Percentiles rank a stretch among this genome's conserved stretches.
phyloP scores from a whole-genome alignment of 2,329 filamentous ascomycete genomes.

The Pezicula radicicola region DNA sequence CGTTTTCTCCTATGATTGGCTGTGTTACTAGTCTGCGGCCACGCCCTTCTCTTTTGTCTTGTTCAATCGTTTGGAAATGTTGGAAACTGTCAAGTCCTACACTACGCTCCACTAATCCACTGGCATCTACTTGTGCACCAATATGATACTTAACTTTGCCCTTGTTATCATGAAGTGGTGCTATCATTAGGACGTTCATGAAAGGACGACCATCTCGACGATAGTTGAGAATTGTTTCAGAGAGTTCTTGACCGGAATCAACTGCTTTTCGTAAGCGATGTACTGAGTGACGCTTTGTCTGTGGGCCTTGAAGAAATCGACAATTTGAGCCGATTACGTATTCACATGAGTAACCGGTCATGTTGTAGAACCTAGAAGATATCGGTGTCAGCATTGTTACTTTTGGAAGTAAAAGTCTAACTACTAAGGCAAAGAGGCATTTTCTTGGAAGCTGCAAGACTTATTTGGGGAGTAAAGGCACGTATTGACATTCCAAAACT shows the following conservation, averaged over 20 bases:
- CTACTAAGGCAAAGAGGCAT: too few species aligned
- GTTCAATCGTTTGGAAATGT: not conserved
- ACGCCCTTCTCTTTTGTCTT: not conserved
- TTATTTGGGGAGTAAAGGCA: too few species aligned
- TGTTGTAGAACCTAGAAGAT: slow-evolving; percentile 62
- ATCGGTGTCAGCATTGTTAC: too few species aligned
- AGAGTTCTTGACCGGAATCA: slow-evolving; percentile 4
- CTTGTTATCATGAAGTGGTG: slow-evolving; percentile 8
- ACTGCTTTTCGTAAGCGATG: slow-evolving; percentile 3
- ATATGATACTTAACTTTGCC: slow-evolving; percentile 12
- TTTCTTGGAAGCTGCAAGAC: too few species aligned
- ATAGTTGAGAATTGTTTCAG: slow-evolving; percentile 12
- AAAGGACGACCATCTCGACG: slow-evolving; percentile 11
- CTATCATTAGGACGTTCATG: slow-evolving; percentile 10
- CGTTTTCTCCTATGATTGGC: slow-evolving; percentile 1
- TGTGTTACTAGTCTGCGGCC: not conserved
- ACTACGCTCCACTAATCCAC: slow-evolving; percentile 6
- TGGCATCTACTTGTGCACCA: slow-evolving; percentile 12
- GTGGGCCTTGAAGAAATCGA: slow-evolving; percentile 83
- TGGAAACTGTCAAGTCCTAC: slow-evolving; percentile 11
- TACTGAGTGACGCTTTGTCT: slow-evolving; percentile 72
- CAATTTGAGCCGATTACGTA: slow-evolving; percentile 89
- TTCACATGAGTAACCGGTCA: slow-evolving; percentile 83
- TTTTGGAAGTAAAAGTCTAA: too few species aligned
- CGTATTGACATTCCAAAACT: too few species aligned